Evolutionary conservation across 768 basidiomycete genomes (phyloP).

Genomic region (Mycena rosella): DNA sequence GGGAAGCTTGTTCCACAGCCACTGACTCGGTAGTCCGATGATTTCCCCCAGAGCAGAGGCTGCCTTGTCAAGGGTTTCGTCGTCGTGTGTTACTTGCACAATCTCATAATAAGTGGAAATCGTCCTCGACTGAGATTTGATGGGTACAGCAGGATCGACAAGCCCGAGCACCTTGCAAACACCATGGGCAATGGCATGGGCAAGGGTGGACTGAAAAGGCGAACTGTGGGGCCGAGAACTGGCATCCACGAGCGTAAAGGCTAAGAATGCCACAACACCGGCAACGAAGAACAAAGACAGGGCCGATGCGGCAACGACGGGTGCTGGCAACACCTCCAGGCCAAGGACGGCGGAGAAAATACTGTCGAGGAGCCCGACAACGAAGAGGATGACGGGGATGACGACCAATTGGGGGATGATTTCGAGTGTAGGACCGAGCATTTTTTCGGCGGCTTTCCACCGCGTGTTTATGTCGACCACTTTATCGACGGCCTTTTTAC

Average conservation of each 20-base stretch:
- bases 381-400: conserved; percentile 20
- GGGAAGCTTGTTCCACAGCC: no score
- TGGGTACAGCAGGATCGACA: no score
- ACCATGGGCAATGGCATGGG: neutral
- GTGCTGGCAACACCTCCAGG: neutral
- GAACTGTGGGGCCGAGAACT: neutral
- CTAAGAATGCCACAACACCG: neutral
- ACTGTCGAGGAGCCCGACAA: conserved; percentile 25
- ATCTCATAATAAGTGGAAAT: no score
- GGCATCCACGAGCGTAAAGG: neutral
- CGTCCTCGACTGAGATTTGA: no score
- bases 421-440: neutral
- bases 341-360: conserved; percentile 18
- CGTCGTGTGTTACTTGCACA: no score
- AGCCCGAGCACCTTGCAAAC: no score
- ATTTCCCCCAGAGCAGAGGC: no score
- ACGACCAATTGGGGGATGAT: conserved; percentile 15
- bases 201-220: neutral
- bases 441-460: neutral
- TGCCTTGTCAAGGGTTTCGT: no score
- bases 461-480: neutral
- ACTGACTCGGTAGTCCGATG: no score
- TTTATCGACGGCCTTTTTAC: neutral
- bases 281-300: neutral
- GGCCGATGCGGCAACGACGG: neutral